phyloP scores from a whole-genome alignment of 2,329 filamentous ascomycete genomes.

The Aspergillus thermomutatus region DNA sequence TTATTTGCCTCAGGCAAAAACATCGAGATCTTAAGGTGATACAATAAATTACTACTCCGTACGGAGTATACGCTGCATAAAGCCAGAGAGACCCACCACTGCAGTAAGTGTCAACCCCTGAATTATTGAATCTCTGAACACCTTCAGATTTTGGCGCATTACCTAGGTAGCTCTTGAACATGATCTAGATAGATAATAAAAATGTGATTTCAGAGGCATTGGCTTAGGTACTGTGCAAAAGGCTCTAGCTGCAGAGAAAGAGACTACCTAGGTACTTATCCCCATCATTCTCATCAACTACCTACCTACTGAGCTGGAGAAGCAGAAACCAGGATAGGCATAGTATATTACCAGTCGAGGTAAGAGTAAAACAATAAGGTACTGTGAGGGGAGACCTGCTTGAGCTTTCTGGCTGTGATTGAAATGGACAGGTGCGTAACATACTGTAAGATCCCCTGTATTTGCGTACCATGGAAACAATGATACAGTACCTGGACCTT shows the following conservation, averaged over 20 bases:
- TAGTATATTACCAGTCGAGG: not conserved
- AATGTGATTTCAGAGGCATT: not conserved
- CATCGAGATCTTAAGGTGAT: not conserved
- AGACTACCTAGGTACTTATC: not conserved
- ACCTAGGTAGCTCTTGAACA: not conserved
- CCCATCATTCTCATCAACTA: not conserved
- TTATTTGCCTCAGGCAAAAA: not conserved
- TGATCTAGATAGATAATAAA: not conserved
- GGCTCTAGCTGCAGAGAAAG: not conserved
- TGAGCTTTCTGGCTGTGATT: not conserved
- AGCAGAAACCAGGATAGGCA: not conserved
- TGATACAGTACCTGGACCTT: not conserved
- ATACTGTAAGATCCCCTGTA: not conserved
- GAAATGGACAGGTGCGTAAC: not conserved
- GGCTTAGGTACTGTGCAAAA: not conserved
- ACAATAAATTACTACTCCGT: not conserved
- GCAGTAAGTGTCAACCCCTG: not conserved
- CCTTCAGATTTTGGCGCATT: not conserved
- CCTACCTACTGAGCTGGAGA: too few species aligned
- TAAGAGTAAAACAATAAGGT: not conserved
- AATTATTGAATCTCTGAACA: not conserved
- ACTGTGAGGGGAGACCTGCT: not conserved
- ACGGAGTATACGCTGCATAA: not conserved
- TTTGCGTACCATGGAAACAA: not conserved
- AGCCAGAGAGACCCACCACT: not conserved